Evolutionary conservation across 2,329 filamentous ascomycete species (phyloP).

Genomic region (Fusarium annulatum): DNA sequence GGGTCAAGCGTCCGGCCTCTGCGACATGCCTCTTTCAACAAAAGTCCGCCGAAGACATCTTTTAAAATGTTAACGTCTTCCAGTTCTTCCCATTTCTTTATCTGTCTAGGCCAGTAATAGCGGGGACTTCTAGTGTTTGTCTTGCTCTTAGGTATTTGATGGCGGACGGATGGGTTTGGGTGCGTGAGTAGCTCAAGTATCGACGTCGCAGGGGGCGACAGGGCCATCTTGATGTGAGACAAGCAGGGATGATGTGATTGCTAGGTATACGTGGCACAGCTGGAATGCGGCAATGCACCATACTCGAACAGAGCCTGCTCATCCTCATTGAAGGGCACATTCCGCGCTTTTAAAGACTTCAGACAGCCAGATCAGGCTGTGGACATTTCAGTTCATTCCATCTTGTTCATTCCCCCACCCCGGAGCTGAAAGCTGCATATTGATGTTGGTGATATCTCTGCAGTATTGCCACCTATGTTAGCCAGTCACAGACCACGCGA

Average conservation of each 20-base stretch:
- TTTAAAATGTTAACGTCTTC: conserved; percentile 2
- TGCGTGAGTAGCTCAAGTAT: conserved; percentile 27
- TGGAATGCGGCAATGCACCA: background rate
- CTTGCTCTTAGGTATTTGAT: conserved; percentile 1
- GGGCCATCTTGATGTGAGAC: conserved; percentile 7
- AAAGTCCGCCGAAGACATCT: background rate
- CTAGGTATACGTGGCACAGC: background rate
- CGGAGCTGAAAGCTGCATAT: conserved; percentile 2
- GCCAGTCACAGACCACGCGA: background rate
- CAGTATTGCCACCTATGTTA: background rate
- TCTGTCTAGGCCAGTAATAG: background rate
- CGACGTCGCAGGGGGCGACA: conserved; percentile 7
- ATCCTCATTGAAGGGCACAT: background rate
- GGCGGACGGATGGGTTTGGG: conserved; percentile 12
- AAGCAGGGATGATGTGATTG: background rate
- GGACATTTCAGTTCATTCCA: background rate
- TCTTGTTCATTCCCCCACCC: background rate
- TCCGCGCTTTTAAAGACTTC: background rate
- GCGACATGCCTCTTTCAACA: background rate
- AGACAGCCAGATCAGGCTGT: background rate
- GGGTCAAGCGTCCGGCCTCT: background rate
- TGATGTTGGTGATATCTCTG: conserved; percentile 17
- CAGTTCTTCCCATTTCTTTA: conserved; percentile 17
- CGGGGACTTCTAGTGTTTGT: background rate
- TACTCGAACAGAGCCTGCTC: background rate